phyloP scores from a whole-genome alignment of 139 green algal species.

The Haematococcus sp. region DNA sequence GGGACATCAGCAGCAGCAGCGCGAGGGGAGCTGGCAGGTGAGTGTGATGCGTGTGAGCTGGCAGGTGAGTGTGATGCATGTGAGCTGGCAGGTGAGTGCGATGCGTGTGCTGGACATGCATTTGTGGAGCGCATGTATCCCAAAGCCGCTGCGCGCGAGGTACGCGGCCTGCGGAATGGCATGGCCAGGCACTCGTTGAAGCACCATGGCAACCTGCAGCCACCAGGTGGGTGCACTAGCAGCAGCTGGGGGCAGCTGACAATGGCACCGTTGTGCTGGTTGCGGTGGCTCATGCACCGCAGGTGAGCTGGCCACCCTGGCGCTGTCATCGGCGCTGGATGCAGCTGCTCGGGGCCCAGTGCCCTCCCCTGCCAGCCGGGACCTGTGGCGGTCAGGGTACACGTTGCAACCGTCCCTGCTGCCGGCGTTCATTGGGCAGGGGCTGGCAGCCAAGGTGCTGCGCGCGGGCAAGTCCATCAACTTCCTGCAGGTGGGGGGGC shows the following conservation, averaged over 20 bases:
- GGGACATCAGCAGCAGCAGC: neutral
- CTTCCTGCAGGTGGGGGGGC: constrained; percentile 64
- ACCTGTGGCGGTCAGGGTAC: constrained; percentile 68
- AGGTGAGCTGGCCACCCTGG: constrained; percentile 2
- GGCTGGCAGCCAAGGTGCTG: constrained; percentile 74
- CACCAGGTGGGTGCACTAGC: too few species aligned
- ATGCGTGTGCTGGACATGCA: too few species aligned
- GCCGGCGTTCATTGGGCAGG: constrained; percentile 48
- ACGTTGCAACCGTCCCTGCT: constrained; percentile 55
- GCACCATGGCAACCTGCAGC: too few species aligned
- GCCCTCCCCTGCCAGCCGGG: constrained; percentile 5
- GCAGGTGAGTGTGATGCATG: too few species aligned
- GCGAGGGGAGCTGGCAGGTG: neutral
- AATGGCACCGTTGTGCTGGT: too few species aligned
- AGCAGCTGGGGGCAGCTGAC: too few species aligned
- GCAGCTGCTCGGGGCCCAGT: neutral
- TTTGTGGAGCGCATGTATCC: too few species aligned
- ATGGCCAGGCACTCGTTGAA: too few species aligned
- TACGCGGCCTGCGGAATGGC: too few species aligned
- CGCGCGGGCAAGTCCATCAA: constrained; percentile 88
- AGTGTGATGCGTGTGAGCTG: neutral
- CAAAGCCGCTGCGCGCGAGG: too few species aligned
- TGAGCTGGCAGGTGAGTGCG: too few species aligned
- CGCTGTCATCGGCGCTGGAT: neutral
- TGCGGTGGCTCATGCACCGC: too few species aligned